These are phyloP conservation scores for Penicillium sp. DNA, from an alignment of 2,329 filamentous ascomycete genomes.

Conservation along the genomic window DNA sequence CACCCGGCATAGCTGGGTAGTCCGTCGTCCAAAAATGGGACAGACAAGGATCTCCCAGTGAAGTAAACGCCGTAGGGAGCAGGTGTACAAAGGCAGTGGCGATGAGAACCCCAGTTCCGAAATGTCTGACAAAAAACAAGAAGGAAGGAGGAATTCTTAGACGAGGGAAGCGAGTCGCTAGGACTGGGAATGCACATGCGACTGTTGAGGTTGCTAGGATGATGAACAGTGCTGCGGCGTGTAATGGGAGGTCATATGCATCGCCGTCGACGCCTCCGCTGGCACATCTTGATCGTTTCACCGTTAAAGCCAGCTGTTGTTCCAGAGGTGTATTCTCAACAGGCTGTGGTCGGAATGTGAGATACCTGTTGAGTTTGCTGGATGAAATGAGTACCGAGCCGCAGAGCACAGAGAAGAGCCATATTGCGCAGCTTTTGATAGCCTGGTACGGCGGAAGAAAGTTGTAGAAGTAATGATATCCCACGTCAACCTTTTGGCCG, in stretches of 20 bases:
- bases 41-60: constrained; percentile 56
- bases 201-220: constrained; percentile 57
- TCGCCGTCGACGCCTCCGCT: constrained; percentile 26
- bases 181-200: constrained; percentile 68
- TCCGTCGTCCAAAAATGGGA: constrained; percentile 49
- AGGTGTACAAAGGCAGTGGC: constrained; percentile 83
- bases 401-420: constrained; percentile 31
- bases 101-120: constrained; percentile 81
- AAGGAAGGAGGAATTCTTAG: constrained; percentile 57
- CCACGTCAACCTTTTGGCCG: background rate
- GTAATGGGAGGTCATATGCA: constrained; percentile 63
- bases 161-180: constrained; percentile 62
- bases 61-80: constrained; percentile 64
- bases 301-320: constrained; percentile 1
- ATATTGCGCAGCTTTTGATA: constrained; percentile 26
- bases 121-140: constrained; percentile 61
- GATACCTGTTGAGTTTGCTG: constrained; percentile 14
- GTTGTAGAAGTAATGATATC: background rate
- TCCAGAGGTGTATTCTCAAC: constrained; percentile 1
- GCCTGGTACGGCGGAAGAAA: constrained; percentile 14
- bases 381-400: constrained; percentile 28
- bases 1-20: constrained; percentile 52
- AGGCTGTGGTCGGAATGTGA: constrained; percentile 3
- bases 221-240: constrained; percentile 65
- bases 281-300: constrained; percentile 29